Evolutionary conservation across 192 early-diverging fungal genomes (phyloP).

Genomic region (Coemansia umbellata): DNA sequence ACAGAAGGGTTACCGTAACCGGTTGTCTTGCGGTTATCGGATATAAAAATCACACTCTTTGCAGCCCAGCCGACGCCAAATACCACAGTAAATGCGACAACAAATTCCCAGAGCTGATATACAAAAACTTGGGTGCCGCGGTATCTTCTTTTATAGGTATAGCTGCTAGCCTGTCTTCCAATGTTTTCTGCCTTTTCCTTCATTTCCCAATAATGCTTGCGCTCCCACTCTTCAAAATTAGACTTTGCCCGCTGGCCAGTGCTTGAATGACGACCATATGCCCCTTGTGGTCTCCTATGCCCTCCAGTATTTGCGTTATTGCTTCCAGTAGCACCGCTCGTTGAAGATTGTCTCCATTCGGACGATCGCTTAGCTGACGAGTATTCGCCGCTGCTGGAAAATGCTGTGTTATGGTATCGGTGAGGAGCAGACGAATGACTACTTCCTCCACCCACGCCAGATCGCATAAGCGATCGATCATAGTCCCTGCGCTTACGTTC

Average conservation of each 20-base stretch:
- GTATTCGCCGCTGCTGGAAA: constrained; percentile 45
- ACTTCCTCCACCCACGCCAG: background rate
- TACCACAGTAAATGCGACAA: constrained; percentile 18
- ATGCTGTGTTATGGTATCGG: constrained; percentile 28
- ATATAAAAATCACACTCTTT: background rate
- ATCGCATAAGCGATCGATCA: constrained; percentile 56
- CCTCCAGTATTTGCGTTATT: background rate
- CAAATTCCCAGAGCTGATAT: constrained; percentile 34
- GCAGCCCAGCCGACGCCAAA: constrained; percentile 39
- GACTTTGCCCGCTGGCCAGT: constrained; percentile 8
- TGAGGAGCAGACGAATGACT: too few relatives aligned
- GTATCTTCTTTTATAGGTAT: constrained; percentile 10
- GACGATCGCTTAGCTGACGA: constrained; percentile 16
- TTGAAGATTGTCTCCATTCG: background rate
- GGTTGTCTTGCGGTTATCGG: too few relatives aligned
- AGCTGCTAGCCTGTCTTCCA: constrained; percentile 10
- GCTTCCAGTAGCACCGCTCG: background rate
- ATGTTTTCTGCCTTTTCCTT: constrained; percentile 27
- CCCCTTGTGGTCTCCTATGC: constrained; percentile 21
- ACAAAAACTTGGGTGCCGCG: constrained; percentile 26
- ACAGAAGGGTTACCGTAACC: too few relatives aligned
- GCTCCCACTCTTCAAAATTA: constrained; percentile 52
- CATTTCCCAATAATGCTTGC: constrained; percentile 38
- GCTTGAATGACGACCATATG: constrained; percentile 14
- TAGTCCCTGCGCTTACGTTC: constrained; percentile 71